Evolutionary conservation across 192 early-diverging fungal genomes (phyloP).

Genomic region (Haplosporangium gracile): DNA sequence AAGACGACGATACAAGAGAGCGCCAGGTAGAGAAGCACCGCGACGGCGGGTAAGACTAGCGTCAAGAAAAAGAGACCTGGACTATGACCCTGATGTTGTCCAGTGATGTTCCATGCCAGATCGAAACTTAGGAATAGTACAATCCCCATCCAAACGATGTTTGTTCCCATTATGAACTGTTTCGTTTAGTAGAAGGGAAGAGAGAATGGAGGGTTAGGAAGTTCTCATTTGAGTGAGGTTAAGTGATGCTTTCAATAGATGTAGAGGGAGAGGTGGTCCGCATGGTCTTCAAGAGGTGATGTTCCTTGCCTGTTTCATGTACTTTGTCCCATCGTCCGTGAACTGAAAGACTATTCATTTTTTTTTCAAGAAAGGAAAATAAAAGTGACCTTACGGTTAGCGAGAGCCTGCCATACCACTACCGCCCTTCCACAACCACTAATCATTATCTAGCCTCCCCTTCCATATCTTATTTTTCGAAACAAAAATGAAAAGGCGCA

Average conservation of each 20-base stretch:
- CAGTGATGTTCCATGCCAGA: slow-evolving; percentile 29
- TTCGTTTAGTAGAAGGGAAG: background rate
- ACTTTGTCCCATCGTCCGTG: slow-evolving; percentile 38
- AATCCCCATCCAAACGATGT: slow-evolving; percentile 10
- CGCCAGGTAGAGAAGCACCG: slow-evolving; percentile 14
- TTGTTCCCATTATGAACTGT: slow-evolving; percentile 39
- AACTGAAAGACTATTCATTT: slow-evolving; percentile 39
- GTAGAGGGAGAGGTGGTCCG: background rate
- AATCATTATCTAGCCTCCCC: background rate
- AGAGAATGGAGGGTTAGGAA: background rate
- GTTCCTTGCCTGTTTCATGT: slow-evolving; percentile 12
- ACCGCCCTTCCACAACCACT: too few species aligned
- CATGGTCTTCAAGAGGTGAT: too few species aligned
- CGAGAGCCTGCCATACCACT: background rate
- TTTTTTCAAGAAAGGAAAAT: background rate
- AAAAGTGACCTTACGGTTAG: background rate
- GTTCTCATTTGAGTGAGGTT: background rate
- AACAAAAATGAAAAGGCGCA: background rate
- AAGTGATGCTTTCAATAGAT: background rate
- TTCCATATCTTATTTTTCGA: background rate
- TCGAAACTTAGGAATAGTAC: slow-evolving; percentile 23
- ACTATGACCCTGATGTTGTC: slow-evolving; percentile 17
- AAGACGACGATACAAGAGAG: slow-evolving; percentile 26
- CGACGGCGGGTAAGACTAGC: slow-evolving; percentile 20
- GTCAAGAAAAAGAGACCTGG: slow-evolving; percentile 33